phyloP scores from a whole-genome alignment of 2,329 filamentous ascomycete genomes.

The Cadophora malorum region DNA sequence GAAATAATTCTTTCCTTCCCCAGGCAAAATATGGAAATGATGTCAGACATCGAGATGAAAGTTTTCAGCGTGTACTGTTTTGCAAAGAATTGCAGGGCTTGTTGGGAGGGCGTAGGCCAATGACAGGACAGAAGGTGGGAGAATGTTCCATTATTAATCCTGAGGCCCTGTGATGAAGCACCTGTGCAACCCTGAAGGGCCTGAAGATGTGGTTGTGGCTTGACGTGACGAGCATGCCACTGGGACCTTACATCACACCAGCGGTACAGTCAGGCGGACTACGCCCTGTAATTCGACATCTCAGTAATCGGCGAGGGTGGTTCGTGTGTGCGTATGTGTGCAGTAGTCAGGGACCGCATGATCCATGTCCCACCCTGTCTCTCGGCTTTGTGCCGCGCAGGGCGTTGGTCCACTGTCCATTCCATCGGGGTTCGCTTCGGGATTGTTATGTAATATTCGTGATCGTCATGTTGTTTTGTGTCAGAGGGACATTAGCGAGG shows the following conservation, averaged over 20 bases:
- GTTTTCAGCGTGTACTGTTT: too few relatives aligned
- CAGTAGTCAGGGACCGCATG: neutral
- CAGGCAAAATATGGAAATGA: neutral
- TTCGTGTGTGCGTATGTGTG: neutral
- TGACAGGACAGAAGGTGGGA: neutral
- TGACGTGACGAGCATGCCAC: neutral
- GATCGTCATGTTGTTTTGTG: conserved; percentile 18
- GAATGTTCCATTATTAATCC: neutral
- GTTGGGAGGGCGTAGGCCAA: neutral
- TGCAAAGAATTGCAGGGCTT: neutral
- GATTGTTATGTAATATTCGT: conserved; percentile 18
- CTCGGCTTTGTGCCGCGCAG: conserved; percentile 7
- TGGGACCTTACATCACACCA: neutral
- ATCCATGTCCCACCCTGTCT: neutral
- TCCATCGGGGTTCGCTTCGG: conserved; percentile 10
- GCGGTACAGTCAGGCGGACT: neutral
- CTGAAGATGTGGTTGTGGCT: neutral
- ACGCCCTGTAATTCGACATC: neutral
- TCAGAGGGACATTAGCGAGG: conserved; percentile 9
- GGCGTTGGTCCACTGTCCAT: neutral
- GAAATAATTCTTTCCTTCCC: neutral
- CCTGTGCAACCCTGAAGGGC: neutral
- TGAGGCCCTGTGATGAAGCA: neutral
- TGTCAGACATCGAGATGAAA: neutral
- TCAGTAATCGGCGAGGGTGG: neutral